These are phyloP conservation scores for Diaporthe aspalathi DNA, from an alignment of 2,329 filamentous ascomycete genomes.

Conservation along the genomic window DNA sequence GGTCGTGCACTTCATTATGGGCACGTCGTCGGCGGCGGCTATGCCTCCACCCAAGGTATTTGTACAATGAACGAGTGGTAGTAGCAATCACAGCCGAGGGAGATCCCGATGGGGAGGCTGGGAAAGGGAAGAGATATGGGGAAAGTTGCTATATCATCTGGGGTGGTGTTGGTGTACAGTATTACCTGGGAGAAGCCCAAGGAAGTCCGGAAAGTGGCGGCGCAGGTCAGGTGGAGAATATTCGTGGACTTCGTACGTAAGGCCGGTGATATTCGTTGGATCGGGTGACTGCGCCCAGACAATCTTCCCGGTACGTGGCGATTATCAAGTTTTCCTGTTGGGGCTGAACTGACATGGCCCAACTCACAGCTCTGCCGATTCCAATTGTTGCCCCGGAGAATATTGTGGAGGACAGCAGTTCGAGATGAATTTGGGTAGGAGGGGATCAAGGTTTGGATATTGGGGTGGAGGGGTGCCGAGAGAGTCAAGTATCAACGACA, in stretches of 20 bases:
- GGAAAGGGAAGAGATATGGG: not conserved
- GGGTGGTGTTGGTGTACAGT: constrained; percentile 11
- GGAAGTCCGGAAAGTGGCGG: constrained; percentile 24
- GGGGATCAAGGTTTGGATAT: not conserved
- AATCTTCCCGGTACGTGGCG: constrained; percentile 24
- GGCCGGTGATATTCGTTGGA: constrained; percentile 24
- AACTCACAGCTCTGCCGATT: constrained; percentile 7
- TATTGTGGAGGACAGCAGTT: not conserved
- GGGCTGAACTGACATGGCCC: not conserved
- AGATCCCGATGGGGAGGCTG: constrained; percentile 13
- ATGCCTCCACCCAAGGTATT: not conserved
- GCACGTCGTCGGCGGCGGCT: not conserved
- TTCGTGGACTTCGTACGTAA: constrained; percentile 39
- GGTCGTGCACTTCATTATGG: constrained; percentile 52
- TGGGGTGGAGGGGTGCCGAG: constrained; percentile 1
- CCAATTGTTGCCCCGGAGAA: constrained; percentile 10
- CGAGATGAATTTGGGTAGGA: constrained; percentile 14
- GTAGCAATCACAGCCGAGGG: not conserved
- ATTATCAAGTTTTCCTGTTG: not conserved
- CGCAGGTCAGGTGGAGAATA: constrained; percentile 35
- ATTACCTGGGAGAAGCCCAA: constrained; percentile 23
- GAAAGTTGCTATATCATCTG: constrained; percentile 27
- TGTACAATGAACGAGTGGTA: not conserved
- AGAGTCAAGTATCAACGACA: constrained; percentile 31
- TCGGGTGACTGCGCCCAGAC: constrained; percentile 13